Evolutionary conservation across 306 rosid genomes (phyloP), one percentile per base, ranked within the genome.

Genomic region (Lathyrus tuberosus): DNA sequence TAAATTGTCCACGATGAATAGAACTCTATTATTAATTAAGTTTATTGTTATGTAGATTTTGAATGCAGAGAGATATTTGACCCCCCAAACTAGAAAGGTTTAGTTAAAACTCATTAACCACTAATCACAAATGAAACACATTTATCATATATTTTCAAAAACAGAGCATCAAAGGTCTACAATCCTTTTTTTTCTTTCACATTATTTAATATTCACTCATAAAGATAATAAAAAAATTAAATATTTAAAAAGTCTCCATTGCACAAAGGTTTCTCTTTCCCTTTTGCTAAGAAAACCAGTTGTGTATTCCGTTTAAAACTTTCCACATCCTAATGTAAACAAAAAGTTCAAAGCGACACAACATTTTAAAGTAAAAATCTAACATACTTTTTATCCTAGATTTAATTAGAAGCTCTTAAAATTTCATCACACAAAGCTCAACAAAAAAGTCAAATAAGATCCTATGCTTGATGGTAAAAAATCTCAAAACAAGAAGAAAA

Each of bases 401-500:
- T 38, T 20, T 67, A 33, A 54, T 46, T 43, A 43, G 14, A 62
- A 43, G 8, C 44, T 72, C 62, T 51, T 33, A 35, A 52, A 44
- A 9, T 1, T 12, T 52, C 37, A 66, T 38, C 12, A 10, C 65
- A 63, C 11, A 75, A 35, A 40, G 56, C 10, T 8, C 2, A 46
- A 68, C 11, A 72, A 46, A 68, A 72, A 51, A 9, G 44, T 31
- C 62, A 70, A 65, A 26, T 20, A 46, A 64, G 71, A 74, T 78
- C 42, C 70, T 62, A 68, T 70, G 15, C 65, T 76, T 66, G 54
- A 81, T 56, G 81, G 67, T 12, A 37, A 72, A 74, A 38, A 71
- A 78, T 65, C 49, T 74, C 56, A 20, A 35, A 35, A 35, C 20
- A 63, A 22, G 82, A 80, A 91, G 79, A 76, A 84, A 77, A 63